Evolutionary conservation across 441 rosid species (phyloP).

Genomic region (Aquilaria agallochum): DNA sequence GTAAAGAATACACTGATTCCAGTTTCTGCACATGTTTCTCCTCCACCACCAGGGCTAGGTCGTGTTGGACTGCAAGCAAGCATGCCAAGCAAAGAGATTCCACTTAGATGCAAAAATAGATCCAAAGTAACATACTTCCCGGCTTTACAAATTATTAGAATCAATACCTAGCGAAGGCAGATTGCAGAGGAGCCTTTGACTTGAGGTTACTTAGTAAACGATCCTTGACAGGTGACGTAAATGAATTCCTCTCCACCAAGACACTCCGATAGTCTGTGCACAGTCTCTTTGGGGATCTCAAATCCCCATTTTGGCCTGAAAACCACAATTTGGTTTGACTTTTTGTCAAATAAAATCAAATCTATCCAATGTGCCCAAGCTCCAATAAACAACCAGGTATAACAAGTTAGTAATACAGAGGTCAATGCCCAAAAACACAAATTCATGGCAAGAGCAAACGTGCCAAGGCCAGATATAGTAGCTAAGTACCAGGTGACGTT

Average conservation of each 20-base stretch:
- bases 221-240: constrained; percentile 95
- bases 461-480: neutral
- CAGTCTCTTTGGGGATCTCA: constrained; percentile 76
- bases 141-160: constrained; percentile 9
- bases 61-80: constrained; percentile 74
- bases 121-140: constrained; percentile 7
- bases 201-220: constrained; percentile 67
- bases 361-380: neutral
- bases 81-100: constrained; percentile 14
- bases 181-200: constrained; percentile 90
- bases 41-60: constrained; percentile 94
- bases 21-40: constrained; percentile 99
- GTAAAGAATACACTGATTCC: constrained; percentile 86
- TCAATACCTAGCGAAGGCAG: constrained; percentile 94
- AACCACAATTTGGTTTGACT: constrained; percentile 11
- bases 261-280: constrained; percentile 80
- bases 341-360: neutral
- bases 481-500: constrained; percentile 44
- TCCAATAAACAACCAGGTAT: neutral
- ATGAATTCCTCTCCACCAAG: constrained; percentile 84
- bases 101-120: constrained; percentile 6
- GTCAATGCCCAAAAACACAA: neutral
- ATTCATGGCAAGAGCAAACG: too few species aligned
- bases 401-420: neutral
- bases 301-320: constrained; percentile 86